Evolutionary conservation across 2,329 filamentous ascomycete genomes (phyloP).

Genomic region (Dissoconium aciculare): DNA sequence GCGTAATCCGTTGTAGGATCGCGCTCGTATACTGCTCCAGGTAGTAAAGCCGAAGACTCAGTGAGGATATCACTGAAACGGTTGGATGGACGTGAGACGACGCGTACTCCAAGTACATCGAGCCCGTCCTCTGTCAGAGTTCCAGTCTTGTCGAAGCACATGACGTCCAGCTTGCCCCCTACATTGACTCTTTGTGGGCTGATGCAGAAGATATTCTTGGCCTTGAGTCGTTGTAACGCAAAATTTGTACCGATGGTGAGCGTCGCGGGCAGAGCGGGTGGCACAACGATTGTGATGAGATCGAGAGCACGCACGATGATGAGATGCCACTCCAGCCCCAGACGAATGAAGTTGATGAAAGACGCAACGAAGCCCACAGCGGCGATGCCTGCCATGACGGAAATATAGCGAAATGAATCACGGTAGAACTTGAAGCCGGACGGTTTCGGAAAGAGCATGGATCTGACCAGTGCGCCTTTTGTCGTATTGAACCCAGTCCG

Average conservation of each 20-base stretch:
- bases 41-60: conserved; percentile 45
- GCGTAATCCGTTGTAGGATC: conserved; percentile 46
- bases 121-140: conserved; percentile 92
- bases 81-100: conserved; percentile 49
- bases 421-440: conserved; percentile 98
- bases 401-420: conserved; percentile 94
- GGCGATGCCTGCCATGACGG: conserved; percentile 83
- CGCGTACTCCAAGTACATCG: conserved; percentile 77
- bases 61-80: conserved; percentile 64
- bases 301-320: conserved; percentile 88
- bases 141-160: conserved; percentile 99
- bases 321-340: conserved; percentile 72
- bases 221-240: conserved; percentile 69
- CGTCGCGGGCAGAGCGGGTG: conserved; percentile 84
- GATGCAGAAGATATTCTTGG: conserved; percentile 90
- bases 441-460: conserved; percentile 96
- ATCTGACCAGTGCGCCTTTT: conserved; percentile 86
- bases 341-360: conserved; percentile 78
- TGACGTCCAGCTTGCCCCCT: conserved; percentile 83
- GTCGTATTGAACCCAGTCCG: conserved; percentile 96
- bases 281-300: conserved; percentile 93
- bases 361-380: conserved; percentile 77
- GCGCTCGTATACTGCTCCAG: conserved; percentile 39
- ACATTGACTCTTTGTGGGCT: conserved; percentile 95
- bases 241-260: conserved; percentile 95